Percentiles rank a stretch among this genome's conserved stretches.
These are phyloP conservation scores for Cenchrus purpureus DNA, from an alignment of 176 grass and related monocot genomes.

Conservation along the genomic window DNA sequence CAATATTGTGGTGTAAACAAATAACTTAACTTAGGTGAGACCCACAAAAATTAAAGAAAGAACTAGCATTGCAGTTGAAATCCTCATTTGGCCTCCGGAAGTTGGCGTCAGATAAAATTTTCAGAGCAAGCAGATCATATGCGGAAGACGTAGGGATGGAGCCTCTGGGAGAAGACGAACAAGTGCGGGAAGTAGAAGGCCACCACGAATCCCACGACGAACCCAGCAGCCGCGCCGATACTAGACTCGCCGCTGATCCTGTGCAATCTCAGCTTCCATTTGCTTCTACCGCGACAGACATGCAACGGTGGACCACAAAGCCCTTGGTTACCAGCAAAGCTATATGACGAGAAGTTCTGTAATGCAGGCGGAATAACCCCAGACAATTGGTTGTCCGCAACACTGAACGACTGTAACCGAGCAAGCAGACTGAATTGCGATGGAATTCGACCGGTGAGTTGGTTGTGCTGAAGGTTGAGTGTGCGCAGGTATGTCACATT, in stretches of 20 bases:
- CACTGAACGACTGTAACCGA: neutral
- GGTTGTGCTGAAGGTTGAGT: slow-evolving; percentile 54
- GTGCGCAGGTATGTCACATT: slow-evolving; percentile 2
- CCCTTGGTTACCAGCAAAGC: slow-evolving; percentile 9
- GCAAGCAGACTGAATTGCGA: fast-evolving
- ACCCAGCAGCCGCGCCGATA: slow-evolving; percentile 2
- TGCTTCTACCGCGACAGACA: no score
- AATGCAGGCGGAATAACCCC: neutral
- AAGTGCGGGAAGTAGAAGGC: slow-evolving; percentile 34
- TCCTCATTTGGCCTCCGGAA: neutral
- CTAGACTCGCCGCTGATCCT: neutral
- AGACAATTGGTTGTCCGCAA: slow-evolving; percentile 34
- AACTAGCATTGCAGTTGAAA: neutral
- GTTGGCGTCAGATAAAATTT: neutral
- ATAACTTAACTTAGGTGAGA: no score
- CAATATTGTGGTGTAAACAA: no score
- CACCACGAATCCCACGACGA: slow-evolving; percentile 23
- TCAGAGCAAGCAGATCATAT: neutral
- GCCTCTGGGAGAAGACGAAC: neutral
- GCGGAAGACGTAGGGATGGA: neutral
- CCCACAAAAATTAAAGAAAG: no score
- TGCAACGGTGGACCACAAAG: neutral
- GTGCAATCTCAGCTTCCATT: no score
- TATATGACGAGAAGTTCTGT: fast-evolving
- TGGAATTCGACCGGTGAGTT: slow-evolving; percentile 37